Evolutionary conservation across 2,329 filamentous ascomycete genomes (phyloP).

Genomic region (Pseudogymnoascus sp.): DNA sequence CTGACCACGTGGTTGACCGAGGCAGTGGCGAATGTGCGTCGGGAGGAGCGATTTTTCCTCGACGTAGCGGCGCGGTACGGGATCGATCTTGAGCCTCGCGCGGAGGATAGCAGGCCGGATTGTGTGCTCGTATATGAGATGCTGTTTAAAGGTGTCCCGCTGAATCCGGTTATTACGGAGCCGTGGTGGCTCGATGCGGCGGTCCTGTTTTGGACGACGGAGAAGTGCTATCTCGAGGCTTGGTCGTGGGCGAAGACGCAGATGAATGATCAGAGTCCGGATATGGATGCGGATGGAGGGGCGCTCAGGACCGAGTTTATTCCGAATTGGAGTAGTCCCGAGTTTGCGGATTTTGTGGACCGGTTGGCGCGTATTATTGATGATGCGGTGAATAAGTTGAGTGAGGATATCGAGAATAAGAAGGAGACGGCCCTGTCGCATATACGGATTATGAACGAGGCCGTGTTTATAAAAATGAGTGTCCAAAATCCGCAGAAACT

Average conservation of each 20-base stretch:
- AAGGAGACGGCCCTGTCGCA: conserved; percentile 26
- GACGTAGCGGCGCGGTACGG: conserved; percentile 52
- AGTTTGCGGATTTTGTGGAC: conserved; percentile 52
- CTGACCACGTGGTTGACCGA: conserved; percentile 55
- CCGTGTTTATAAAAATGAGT: conserved; percentile 33
- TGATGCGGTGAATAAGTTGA: conserved; percentile 32
- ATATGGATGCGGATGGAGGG: conserved; percentile 51
- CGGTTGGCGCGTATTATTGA: conserved; percentile 47
- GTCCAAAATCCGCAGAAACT: neutral
- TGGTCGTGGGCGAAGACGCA: conserved; percentile 42
- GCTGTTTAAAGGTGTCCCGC: conserved; percentile 45
- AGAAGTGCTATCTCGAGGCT: conserved; percentile 53
- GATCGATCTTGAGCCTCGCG: conserved; percentile 35
- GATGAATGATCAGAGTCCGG: conserved; percentile 26
- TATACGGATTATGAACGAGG: conserved; percentile 31
- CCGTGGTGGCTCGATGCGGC: conserved; percentile 49
- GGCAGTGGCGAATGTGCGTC: conserved; percentile 56
- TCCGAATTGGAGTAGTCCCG: conserved; percentile 55
- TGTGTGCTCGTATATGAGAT: conserved; percentile 31
- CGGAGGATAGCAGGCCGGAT: conserved; percentile 25
- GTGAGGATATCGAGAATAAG: conserved; percentile 29
- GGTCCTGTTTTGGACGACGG: conserved; percentile 69
- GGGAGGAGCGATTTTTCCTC: conserved; percentile 60
- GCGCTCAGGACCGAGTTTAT: conserved; percentile 57
- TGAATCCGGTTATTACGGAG: neutral